Evolutionary conservation across 805 yeast genomes (phyloP).

Genomic region (Candida ficus): DNA sequence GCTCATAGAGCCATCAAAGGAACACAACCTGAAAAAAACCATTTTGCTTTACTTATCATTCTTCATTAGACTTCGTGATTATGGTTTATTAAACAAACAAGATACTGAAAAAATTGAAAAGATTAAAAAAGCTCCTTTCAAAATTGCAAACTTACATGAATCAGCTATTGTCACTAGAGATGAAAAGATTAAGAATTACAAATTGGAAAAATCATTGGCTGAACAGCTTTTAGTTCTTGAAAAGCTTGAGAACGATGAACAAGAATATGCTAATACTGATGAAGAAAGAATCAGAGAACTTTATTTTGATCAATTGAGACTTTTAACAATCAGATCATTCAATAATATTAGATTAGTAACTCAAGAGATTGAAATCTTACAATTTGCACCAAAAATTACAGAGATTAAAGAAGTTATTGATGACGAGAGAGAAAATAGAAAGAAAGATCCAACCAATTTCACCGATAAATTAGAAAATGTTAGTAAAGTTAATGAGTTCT

Average conservation of each 20-base stretch:
- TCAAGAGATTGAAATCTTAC: constrained; percentile 65
- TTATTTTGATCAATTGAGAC: constrained; percentile 48
- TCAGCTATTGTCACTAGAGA: constrained; percentile 44
- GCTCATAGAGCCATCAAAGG: constrained; percentile 25
- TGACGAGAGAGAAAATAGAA: constrained; percentile 12
- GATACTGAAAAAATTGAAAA: constrained; percentile 36
- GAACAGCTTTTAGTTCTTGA: constrained; percentile 38
- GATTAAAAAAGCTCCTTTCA: constrained; percentile 26
- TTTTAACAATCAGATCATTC: constrained; percentile 50
- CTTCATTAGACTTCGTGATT: constrained; percentile 39
- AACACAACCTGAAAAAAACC: constrained; percentile 35
- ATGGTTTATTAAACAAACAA: constrained; percentile 35
- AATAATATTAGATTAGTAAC: constrained; percentile 49
- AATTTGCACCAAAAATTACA: constrained; percentile 34
- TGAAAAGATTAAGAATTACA: constrained; percentile 66
- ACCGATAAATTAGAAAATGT: constrained; percentile 60
- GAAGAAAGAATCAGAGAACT: constrained; percentile 61
- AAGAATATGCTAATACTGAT: constrained; percentile 36
- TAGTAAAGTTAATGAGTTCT: constrained; percentile 37
- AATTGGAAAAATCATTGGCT: constrained; percentile 50
- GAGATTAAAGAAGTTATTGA: constrained; percentile 19
- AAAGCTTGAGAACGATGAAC: constrained; percentile 28
- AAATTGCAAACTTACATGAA: constrained; percentile 33
- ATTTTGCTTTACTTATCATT: constrained; percentile 41
- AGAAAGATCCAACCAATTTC: constrained; percentile 39